Evolutionary conservation across 768 basidiomycete species (phyloP).

Genomic region (Lyophyllum semitale): DNA sequence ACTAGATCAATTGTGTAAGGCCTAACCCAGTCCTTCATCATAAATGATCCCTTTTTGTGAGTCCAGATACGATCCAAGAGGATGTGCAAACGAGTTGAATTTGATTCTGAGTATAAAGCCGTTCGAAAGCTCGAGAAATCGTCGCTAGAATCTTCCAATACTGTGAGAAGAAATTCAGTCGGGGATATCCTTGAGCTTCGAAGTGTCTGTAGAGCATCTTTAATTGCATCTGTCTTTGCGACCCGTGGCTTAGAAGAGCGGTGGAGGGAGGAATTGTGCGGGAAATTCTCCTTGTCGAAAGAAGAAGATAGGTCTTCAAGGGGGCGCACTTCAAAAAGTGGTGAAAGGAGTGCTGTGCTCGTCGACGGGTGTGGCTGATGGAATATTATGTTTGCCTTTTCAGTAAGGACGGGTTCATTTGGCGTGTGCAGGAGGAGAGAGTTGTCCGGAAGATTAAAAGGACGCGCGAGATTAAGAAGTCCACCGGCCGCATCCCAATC

Average conservation of each 20-base stretch:
- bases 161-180: neutral
- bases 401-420: too few species aligned
- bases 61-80: too few species aligned
- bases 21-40: constrained; percentile 7
- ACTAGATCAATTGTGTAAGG: constrained; percentile 18
- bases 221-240: neutral
- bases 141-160: neutral
- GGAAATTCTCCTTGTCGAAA: neutral
- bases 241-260: neutral
- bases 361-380: too few species aligned
- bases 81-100: neutral
- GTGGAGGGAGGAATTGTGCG: neutral
- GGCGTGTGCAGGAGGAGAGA: too few species aligned
- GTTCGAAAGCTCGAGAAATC: neutral
- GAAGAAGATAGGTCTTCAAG: too few species aligned
- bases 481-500: too few species aligned
- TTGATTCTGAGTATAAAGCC: neutral
- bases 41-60: neutral
- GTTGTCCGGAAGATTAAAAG: too few species aligned
- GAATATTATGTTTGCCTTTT: too few species aligned
- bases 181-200: neutral
- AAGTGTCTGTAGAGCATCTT: neutral
- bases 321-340: too few species aligned
- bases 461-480: too few species aligned
- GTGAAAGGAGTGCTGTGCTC: too few species aligned